Conservation (phyloP, 305 asterid genomes). For the Fraxinus baroniana region DNA sequence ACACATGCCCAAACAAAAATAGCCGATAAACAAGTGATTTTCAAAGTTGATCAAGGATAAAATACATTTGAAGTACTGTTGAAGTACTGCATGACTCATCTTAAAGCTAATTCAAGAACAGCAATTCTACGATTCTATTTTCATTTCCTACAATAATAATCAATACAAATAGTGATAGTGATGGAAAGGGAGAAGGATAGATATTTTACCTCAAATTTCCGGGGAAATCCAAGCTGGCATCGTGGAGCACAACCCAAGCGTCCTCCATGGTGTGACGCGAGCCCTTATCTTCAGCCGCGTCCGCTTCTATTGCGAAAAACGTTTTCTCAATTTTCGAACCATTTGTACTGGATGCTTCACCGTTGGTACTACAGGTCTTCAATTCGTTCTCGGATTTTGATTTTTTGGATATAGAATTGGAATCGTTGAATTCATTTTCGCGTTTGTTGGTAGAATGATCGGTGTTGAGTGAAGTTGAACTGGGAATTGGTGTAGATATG, state of each 20-base stretch:
- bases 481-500: not conserved
- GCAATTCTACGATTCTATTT: not conserved
- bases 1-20: not conserved
- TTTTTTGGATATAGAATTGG: constrained; percentile 28
- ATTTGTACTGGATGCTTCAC: constrained; percentile 28
- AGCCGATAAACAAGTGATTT: not conserved
- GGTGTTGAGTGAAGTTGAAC: constrained; percentile 6
- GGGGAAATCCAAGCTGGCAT: constrained; percentile 47
- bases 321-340: constrained; percentile 15
- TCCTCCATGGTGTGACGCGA: constrained; percentile 82
- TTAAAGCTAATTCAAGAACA: not conserved
- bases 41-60: not conserved
- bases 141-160: not conserved
- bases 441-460: constrained; percentile 36
- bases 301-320: constrained; percentile 55
- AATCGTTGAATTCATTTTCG: constrained; percentile 23
- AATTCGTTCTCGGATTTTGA: constrained; percentile 31
- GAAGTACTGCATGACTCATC: not conserved
- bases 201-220: constrained; percentile 46
- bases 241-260: constrained; percentile 66
- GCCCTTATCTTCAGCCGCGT: constrained; percentile 85
- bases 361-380: constrained; percentile 17
- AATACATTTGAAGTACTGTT: not conserved
- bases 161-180: not conserved
- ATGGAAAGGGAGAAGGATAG: not conserved